A percentile compares a stretch with the other conserved stretches of the same genome.
phyloP scores from a whole-genome alignment of 2,329 filamentous ascomycete species.

The Periconia sp. region DNA sequence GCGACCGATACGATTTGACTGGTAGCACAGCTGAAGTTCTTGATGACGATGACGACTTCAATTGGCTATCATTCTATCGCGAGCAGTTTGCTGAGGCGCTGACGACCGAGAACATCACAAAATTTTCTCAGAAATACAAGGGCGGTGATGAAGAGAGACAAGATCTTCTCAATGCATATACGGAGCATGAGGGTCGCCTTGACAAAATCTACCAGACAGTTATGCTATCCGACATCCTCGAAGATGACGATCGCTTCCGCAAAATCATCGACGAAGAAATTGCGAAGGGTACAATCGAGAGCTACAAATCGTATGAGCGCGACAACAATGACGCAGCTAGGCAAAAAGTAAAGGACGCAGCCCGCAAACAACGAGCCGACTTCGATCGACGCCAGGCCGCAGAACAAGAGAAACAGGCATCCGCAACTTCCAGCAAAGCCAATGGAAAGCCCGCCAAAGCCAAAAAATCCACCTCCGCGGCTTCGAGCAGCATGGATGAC shows the following conservation, averaged over 20 bases:
- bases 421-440: background rate
- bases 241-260: constrained; percentile 85
- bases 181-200: constrained; percentile 72
- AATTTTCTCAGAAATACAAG: constrained; percentile 79
- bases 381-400: constrained; percentile 50
- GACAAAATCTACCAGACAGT: constrained; percentile 75
- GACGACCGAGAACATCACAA: constrained; percentile 71
- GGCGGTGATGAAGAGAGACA: constrained; percentile 80
- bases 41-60: constrained; percentile 71
- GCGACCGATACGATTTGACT: constrained; percentile 84
- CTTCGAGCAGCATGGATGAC: constrained; percentile 36
- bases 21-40: constrained; percentile 86
- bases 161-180: constrained; percentile 77
- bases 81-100: constrained; percentile 80
- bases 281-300: constrained; percentile 64
- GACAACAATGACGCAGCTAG: constrained; percentile 56
- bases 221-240: constrained; percentile 81
- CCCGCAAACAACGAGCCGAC: constrained; percentile 42
- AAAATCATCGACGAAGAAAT: constrained; percentile 82
- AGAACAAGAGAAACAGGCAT: constrained; percentile 54
- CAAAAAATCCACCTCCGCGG: constrained; percentile 29
- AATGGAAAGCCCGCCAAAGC: constrained; percentile 53
- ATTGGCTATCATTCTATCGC: constrained; percentile 88
- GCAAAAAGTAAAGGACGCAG: constrained; percentile 33
- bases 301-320: constrained; percentile 68